phyloP scores from a whole-genome alignment of 2,329 filamentous ascomycete species.

The Penicillium vulpinum region DNA sequence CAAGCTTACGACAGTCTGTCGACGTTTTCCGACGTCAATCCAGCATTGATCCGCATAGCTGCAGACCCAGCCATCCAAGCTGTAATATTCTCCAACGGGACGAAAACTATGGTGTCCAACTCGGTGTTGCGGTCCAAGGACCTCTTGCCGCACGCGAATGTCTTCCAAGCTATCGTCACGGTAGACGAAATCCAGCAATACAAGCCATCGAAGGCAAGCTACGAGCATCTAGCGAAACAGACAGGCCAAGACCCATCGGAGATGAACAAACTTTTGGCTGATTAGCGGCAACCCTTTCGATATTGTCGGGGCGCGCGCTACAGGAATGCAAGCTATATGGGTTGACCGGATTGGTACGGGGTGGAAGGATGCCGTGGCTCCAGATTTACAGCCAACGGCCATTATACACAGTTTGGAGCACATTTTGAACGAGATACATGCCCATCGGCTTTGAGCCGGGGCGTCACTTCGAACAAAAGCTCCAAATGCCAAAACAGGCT shows the following conservation, averaged over 20 bases:
- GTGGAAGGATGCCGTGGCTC: slow-evolving; percentile 65
- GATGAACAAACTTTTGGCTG: slow-evolving; percentile 62
- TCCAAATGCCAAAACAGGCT: neutral
- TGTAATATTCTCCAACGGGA: slow-evolving; percentile 72
- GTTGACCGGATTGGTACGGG: slow-evolving; percentile 63
- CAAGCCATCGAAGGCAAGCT: slow-evolving; percentile 66
- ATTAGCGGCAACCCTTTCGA: slow-evolving; percentile 75
- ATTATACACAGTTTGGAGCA: slow-evolving; percentile 59
- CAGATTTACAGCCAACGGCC: slow-evolving; percentile 53
- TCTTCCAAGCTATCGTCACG: slow-evolving; percentile 60
- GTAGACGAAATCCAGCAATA: slow-evolving; percentile 62
- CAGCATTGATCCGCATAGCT: slow-evolving; percentile 53
- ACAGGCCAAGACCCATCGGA: slow-evolving; percentile 49
- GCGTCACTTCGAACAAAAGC: no score
- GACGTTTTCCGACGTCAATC: slow-evolving; percentile 64
- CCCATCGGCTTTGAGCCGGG: slow-evolving; percentile 8
- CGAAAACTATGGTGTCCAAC: slow-evolving; percentile 60
- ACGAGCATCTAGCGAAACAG: slow-evolving; percentile 58
- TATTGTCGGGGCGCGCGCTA: slow-evolving; percentile 61
- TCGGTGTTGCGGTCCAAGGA: slow-evolving; percentile 60
- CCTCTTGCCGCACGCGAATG: slow-evolving; percentile 49
- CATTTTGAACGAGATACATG: slow-evolving; percentile 48
- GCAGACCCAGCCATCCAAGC: slow-evolving; percentile 48
- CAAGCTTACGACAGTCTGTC: slow-evolving; percentile 63
- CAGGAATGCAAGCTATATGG: slow-evolving; percentile 66